A percentile compares a stretch with the other conserved stretches of the same genome.
These are phyloP conservation scores for Psilocybe sp. DNA, from an alignment of 768 basidiomycete species.

Conservation along the genomic window DNA sequence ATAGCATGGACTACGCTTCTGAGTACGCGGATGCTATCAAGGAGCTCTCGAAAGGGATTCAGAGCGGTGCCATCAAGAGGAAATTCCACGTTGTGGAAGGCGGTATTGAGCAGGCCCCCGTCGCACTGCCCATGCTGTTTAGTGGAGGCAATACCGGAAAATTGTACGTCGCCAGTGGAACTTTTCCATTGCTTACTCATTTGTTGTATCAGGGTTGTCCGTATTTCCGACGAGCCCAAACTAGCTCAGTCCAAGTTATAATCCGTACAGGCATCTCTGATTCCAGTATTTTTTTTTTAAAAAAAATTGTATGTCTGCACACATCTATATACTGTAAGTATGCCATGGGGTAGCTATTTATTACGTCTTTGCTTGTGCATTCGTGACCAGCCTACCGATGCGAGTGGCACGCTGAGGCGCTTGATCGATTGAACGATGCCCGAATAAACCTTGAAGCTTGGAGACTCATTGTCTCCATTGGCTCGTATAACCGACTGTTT, in stretches of 20 bases:
- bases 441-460: too few relatives aligned
- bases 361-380: too few relatives aligned
- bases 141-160: slow-evolving; percentile 80
- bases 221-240: slow-evolving; percentile 43
- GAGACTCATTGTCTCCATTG: too few relatives aligned
- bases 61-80: slow-evolving; percentile 70
- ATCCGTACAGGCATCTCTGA: neutral
- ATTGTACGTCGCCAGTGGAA: slow-evolving; percentile 37
- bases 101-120: slow-evolving; percentile 68
- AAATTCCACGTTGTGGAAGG: slow-evolving; percentile 79
- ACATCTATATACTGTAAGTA: too few relatives aligned
- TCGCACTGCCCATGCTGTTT: slow-evolving; percentile 68
- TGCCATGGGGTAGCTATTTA: too few relatives aligned
- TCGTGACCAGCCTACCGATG: too few relatives aligned
- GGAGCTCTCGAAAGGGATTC: slow-evolving; percentile 56
- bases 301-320: slow-evolving; percentile 1
- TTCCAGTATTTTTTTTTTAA: neutral
- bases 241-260: slow-evolving; percentile 29
- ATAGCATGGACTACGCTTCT: slow-evolving; percentile 70
- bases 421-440: too few relatives aligned
- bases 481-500: too few relatives aligned
- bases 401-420: too few relatives aligned
- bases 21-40: slow-evolving; percentile 56
- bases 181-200: slow-evolving; percentile 3
- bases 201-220: slow-evolving; percentile 46